Conservation (phyloP, 129 eudicot species). For the Artemisia argyi region DNA sequence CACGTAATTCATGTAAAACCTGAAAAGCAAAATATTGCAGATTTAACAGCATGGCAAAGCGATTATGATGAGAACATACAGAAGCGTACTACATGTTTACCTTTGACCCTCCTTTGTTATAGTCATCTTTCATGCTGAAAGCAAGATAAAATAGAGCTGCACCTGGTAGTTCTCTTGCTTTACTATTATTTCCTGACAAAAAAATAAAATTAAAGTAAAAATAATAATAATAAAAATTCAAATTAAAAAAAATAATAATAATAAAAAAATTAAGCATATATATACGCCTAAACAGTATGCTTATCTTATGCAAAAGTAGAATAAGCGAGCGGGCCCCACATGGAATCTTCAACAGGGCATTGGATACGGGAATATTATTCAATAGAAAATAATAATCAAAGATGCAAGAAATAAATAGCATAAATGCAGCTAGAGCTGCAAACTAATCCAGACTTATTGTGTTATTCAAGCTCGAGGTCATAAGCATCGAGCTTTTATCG, state of each 20-base stretch:
- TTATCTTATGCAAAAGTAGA: conserved; percentile 14
- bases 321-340: neutral
- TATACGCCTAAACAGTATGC: conserved; percentile 5
- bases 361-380: too few relatives aligned
- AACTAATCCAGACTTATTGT: too few relatives aligned
- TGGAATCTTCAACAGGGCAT: too few relatives aligned
- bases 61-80: neutral
- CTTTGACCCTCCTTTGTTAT: conserved; percentile 41
- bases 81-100: conserved; percentile 42
- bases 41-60: conserved; percentile 22
- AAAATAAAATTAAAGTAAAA: neutral
- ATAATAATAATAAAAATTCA: neutral
- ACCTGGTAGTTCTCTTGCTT: conserved; percentile 74
- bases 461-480: too few relatives aligned
- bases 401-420: too few relatives aligned
- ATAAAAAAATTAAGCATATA: too few relatives aligned
- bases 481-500: neutral
- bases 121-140: conserved; percentile 42
- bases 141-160: conserved; percentile 77
- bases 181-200: conserved; percentile 52
- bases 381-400: too few relatives aligned
- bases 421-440: too few relatives aligned
- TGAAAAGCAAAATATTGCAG: conserved; percentile 30
- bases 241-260: too few relatives aligned
- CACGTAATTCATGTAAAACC: conserved; percentile 57